Conservation (phyloP, 768 basidiomycete species). For the Collybia mongolica region DNA sequence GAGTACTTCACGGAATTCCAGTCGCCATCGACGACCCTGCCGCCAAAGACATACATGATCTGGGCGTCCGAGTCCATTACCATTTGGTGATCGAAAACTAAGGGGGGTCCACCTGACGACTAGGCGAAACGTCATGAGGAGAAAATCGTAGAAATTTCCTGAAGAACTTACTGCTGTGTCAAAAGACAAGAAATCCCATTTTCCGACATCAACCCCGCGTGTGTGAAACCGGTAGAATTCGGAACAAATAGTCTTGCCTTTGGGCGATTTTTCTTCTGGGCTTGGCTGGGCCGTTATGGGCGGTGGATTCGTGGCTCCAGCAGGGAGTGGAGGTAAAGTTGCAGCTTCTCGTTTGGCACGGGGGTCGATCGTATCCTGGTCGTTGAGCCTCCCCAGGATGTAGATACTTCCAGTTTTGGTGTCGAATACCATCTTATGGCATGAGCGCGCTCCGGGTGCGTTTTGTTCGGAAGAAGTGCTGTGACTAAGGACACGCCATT, state of each 20-base stretch:
- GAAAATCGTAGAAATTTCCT: not conserved
- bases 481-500: conserved; percentile 61
- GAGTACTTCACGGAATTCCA: conserved; percentile 62
- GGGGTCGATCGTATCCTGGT: conserved; percentile 37
- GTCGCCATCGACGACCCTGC: conserved; percentile 67
- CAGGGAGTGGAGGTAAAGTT: too few species aligned
- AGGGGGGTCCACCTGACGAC: conserved; percentile 66
- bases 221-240: conserved; percentile 82
- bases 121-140: conserved; percentile 20
- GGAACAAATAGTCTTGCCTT: conserved; percentile 41
- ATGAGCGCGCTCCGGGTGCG: conserved; percentile 70
- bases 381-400: conserved; percentile 66
- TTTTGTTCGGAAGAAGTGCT: conserved; percentile 55
- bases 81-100: conserved; percentile 83
- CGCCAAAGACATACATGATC: conserved; percentile 75
- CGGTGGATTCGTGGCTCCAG: too few species aligned
- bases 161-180: conserved; percentile 59
- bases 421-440: conserved; percentile 84
- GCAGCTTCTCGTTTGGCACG: conserved; percentile 18
- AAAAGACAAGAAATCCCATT: conserved; percentile 69
- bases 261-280: conserved; percentile 9
- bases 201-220: conserved; percentile 54
- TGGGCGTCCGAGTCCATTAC: conserved; percentile 70
- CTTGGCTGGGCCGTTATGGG: not conserved
- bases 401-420: conserved; percentile 69